Conservation (phyloP, 768 basidiomycete genomes). For the Piloderma croceum region DNA sequence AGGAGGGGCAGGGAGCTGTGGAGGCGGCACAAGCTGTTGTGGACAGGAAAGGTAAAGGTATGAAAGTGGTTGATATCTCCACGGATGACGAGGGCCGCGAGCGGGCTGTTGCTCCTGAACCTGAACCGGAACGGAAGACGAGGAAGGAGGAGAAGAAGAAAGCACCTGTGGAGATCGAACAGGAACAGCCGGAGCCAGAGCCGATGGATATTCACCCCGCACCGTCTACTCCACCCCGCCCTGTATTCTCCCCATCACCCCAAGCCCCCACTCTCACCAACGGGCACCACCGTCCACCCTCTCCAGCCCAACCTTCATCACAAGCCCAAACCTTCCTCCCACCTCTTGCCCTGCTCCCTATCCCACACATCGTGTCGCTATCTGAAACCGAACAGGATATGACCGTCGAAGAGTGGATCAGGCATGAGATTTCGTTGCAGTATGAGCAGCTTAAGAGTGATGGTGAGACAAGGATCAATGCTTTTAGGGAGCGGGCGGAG, state of each 20-base stretch:
- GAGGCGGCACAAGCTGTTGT: too few relatives aligned
- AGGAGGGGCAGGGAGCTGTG: too few relatives aligned
- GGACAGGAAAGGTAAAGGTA: slow-evolving; percentile 11
- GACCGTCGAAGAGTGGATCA: slow-evolving; percentile 82
- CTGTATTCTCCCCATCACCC: too few relatives aligned
- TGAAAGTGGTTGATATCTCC: slow-evolving; percentile 38
- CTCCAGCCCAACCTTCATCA: slow-evolving; percentile 2
- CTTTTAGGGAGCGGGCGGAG: background rate
- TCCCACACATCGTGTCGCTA: slow-evolving; percentile 25
- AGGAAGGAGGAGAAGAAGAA: slow-evolving; percentile 2
- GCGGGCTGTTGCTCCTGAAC: too few relatives aligned
- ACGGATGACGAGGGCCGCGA: slow-evolving; percentile 33
- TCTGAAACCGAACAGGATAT: slow-evolving; percentile 66
- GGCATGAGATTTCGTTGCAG: slow-evolving; percentile 66
- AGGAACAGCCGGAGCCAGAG: slow-evolving; percentile 4
- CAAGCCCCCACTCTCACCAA: background rate
- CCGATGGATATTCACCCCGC: background rate
- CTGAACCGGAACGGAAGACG: too few relatives aligned
- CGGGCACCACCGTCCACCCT: background rate
- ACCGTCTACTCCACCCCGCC: too few relatives aligned
- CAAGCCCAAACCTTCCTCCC: slow-evolving; percentile 19
- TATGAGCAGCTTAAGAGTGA: slow-evolving; percentile 53
- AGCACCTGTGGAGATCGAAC: slow-evolving; percentile 6
- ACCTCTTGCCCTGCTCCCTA: slow-evolving; percentile 14
- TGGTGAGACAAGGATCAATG: slow-evolving; percentile 14